phyloP scores from a whole-genome alignment of 2,329 filamentous ascomycete species.

The Biscogniauxia mediterranea region DNA sequence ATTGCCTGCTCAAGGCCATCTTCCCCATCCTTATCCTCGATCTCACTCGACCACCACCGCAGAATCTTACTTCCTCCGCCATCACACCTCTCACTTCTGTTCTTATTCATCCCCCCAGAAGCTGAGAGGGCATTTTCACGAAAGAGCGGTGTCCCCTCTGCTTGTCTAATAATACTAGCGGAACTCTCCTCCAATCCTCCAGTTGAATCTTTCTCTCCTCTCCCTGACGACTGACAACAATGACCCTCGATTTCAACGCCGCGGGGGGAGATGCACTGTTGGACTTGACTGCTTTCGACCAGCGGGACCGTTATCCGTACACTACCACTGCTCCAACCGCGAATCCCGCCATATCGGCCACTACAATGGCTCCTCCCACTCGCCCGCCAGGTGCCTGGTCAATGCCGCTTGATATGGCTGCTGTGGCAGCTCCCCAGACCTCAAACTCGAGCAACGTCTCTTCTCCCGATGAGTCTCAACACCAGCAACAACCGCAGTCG shows the following conservation, averaged over 20 bases:
- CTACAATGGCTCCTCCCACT: slow-evolving; percentile 38
- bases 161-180: slow-evolving; percentile 47
- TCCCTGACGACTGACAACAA: slow-evolving; percentile 36
- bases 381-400: slow-evolving; percentile 46
- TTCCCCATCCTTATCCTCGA: slow-evolving; percentile 31
- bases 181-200: slow-evolving; percentile 38
- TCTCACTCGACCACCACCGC: slow-evolving; percentile 32
- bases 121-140: slow-evolving; percentile 27
- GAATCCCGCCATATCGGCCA: slow-evolving; percentile 37
- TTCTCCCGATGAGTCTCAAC: slow-evolving; percentile 50
- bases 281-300: slow-evolving; percentile 59
- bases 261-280: slow-evolving; percentile 58
- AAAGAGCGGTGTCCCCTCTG: slow-evolving; percentile 48
- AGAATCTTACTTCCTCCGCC: slow-evolving; percentile 34
- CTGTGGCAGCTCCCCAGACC: slow-evolving; percentile 37
- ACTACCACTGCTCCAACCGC: slow-evolving; percentile 42
- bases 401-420: slow-evolving; percentile 53
- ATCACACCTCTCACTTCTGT: slow-evolving; percentile 21
- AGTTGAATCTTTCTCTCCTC: slow-evolving; percentile 33
- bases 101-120: slow-evolving; percentile 29
- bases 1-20: slow-evolving; percentile 27
- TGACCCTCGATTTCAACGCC: slow-evolving; percentile 61
- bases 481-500: slow-evolving; percentile 44
- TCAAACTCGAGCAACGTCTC: slow-evolving; percentile 45
- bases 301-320: slow-evolving; percentile 55